Evolutionary conservation across 2,329 filamentous ascomycete species (phyloP), one percentile per base, ranked within the genome.

Genomic region (Xylaria hypoxylon): DNA sequence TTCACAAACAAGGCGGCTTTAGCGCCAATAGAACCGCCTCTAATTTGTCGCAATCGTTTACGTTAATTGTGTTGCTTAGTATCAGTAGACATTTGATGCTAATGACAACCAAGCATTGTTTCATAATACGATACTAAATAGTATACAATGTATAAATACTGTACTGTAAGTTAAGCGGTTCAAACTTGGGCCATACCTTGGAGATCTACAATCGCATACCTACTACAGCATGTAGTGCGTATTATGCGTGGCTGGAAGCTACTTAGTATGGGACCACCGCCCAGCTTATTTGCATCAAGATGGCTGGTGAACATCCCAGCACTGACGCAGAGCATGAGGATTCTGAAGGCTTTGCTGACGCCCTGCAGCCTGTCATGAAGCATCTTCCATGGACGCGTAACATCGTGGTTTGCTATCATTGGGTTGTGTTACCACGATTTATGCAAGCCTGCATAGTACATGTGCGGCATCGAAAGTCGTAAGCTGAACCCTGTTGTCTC

Each of bases 371-470:
- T 45, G 24, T 47, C 47, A 51, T 56, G 38, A 64, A 65, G 61
- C 59, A 59, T 64, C 56, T 35, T 50, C 64, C 66, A 68, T 69
- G 70, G 52, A 73, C 67, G 67, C 69, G 70, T 68, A 69, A 70
- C 64, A 68, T 71, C 74, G 74, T 76, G 74, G 71, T 71, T 68
- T 61, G 44, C 65, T 58, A 52, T 71, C 64, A 76, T 76, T 76
- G 74, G 74, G 61, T 62, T 67, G 64, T 66, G 71, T 63, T 64
- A 59, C 65, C 65, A 59, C 50, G 55, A 70, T 71, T 74, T 72
- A 74, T 76, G 74, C 73, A 75, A 71, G 70, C 47, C 68, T 56
- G n/a, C n/a, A n/a, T n/a, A n/a, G n/a, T n/a, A n/a, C 45, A 47
- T 67, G 64, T 64, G 58, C 60, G 69, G 55, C 51, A 56, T 47